Base-by-base conservation (phyloP, 2,329 filamentous ascomycete species). In the Trichoderma afroharzianum region DNA sequence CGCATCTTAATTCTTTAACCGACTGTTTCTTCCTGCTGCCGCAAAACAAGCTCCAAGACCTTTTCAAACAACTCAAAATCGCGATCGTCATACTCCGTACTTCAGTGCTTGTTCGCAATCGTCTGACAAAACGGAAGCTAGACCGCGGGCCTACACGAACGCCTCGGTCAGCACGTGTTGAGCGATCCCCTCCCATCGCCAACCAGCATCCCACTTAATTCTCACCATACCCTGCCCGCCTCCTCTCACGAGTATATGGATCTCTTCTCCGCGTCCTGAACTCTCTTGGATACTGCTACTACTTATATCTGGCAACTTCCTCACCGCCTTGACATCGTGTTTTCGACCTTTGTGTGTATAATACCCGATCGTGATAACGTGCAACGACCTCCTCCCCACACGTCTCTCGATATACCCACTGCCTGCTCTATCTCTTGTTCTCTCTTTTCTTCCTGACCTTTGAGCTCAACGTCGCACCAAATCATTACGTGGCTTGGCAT, bases 1-100 rank as follows among this genome's bases (percentile, higher is more conserved):
- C 75, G 72, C 76, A 78, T 76, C 75, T 78, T 73, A 57, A 70
- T 39, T 70, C 59, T 57, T 39, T 63, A 55, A 32, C 57, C 36
- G 55, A 33, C 36, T 15, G 39, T 47, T 32, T 61, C 57, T 74
- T 73, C 72, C 74, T 72, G 73, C 72, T 71, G 50, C 50, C 36
- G 36, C 69, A 33, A 55, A 66, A 36, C 55, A 21, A 43, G 55
- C 63, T 55, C 33, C 18, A 71, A 47, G 36, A 50, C 53, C 55
- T 67, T 62, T 58, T 43, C 30, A 14, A 21, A 30, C 57, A 59
- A 57, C 57, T 32, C 70, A 43, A 47, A 68, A 43, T 30, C 70
- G 70, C 33, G 57, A 71, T 71, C 63, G 24, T 63, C 70, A 58
- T 33, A 55, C 61, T 32, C 58, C 12, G 32, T 63, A 24, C 26